A percentile compares a stretch with the other conserved stretches of the same genome.
Evolutionary conservation across 1,284 basidiomycete genomes (phyloP).

Genomic region (Leccinum subrobustum): DNA sequence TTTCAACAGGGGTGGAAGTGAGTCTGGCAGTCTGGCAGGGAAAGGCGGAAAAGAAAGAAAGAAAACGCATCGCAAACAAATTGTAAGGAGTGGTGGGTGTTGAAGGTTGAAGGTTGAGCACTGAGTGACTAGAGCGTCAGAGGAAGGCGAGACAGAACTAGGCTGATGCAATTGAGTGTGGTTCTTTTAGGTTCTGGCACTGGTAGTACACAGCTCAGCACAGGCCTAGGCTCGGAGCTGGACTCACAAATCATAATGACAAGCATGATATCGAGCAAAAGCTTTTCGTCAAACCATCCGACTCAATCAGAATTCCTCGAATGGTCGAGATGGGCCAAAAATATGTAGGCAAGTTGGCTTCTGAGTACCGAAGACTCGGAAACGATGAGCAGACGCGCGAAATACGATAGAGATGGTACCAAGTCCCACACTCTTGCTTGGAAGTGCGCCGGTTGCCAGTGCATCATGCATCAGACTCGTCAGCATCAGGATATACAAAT

Average conservation of each 20-base stretch:
- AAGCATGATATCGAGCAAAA: background rate
- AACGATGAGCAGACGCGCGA: no score
- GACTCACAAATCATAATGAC: background rate
- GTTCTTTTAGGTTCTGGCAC: constrained; percentile 19
- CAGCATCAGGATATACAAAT: no score
- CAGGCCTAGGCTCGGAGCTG: no score
- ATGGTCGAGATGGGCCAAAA: background rate
- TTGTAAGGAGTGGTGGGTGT: constrained; percentile 18
- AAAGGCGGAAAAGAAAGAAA: constrained; percentile 24
- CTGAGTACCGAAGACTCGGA: no score
- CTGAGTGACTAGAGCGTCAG: constrained; percentile 4
- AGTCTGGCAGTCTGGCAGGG: constrained; percentile 13
- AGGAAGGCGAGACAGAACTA: background rate
- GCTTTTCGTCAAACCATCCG: background rate
- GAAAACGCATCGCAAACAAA: constrained; percentile 24
- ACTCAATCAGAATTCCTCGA: constrained; percentile 3
- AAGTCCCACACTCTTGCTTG: no score
- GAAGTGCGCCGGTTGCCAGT: no score
- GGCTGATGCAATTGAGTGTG: background rate
- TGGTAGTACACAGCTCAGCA: background rate
- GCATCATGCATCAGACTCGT: no score
- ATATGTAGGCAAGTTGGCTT: no score
- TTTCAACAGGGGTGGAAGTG: background rate
- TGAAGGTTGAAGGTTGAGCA: no score
- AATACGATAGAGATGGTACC: no score